A percentile compares a stretch with the other conserved stretches of the same genome.
Conservation (phyloP, 1,284 basidiomycete species). For the Psilocybe mexicana region DNA sequence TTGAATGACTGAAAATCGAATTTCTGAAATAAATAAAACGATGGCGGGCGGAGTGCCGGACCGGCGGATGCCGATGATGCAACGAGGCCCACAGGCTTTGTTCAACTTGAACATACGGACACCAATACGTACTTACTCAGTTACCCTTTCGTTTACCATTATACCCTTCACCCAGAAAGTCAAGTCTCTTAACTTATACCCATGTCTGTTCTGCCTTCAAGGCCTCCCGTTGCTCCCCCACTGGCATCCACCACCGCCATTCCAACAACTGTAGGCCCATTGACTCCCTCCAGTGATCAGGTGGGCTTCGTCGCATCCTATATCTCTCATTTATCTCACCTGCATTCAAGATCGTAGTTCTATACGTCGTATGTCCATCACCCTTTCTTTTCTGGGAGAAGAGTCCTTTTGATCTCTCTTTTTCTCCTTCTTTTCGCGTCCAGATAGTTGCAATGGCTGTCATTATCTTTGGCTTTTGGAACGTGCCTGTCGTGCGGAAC, state of each 20-base stretch:
- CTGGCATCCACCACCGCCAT: slow-evolving; percentile 29
- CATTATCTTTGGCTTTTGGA: slow-evolving; percentile 81
- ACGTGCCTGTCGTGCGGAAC: slow-evolving; percentile 71
- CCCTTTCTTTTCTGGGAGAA: background rate
- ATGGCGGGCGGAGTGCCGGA: too few relatives aligned
- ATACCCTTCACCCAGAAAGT: slow-evolving; percentile 4
- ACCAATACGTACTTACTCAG: background rate
- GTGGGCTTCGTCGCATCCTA: slow-evolving; percentile 24
- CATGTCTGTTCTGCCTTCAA: slow-evolving; percentile 25
- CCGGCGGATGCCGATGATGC: background rate
- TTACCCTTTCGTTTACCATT: background rate
- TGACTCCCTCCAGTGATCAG: slow-evolving; percentile 43
- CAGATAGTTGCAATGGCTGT: slow-evolving; percentile 80
- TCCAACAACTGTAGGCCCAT: slow-evolving; percentile 21
- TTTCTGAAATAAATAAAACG: background rate
- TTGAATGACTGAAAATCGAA: too few relatives aligned
- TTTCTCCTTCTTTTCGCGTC: slow-evolving; percentile 1
- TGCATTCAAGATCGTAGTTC: slow-evolving; percentile 51
- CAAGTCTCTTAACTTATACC: slow-evolving; percentile 1
- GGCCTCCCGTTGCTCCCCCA: slow-evolving; percentile 40
- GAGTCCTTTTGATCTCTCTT: background rate
- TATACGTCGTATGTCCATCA: slow-evolving; percentile 64
- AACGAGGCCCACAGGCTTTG: slow-evolving; percentile 13
- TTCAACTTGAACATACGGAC: background rate
- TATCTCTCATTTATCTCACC: slow-evolving; percentile 1